Evolutionary conservation across 2,329 filamentous ascomycete species (phyloP), one percentile per base, ranked within the genome.

Genomic region (Venturia asperata): DNA sequence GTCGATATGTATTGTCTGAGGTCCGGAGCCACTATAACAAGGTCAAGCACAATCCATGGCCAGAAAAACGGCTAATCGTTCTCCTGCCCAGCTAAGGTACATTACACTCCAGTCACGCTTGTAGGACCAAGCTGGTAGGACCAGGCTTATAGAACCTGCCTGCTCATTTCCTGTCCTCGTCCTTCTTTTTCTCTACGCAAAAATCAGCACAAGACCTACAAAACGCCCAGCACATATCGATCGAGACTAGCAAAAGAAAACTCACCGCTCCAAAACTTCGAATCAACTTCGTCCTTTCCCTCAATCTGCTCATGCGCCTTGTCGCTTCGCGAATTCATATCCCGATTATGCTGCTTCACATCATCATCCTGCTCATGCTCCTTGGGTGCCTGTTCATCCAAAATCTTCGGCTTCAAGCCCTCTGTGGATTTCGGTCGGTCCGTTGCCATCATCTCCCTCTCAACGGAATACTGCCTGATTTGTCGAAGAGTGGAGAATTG

Each of bases 281-380:
- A 71, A 19, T 70, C 65, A 21, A 78, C 77, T 68, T 79, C 77
- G 42, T 79, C 76, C 67, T 77, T 76, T 19, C 70, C 71, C 7
- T 78, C 74, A 62, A 74, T 71, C 72, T 74, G 73, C 67, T 76
- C 74, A 68, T 74, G 68, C 66, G 77, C 71, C 73, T 71, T 75
- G 68, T 80, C 77, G 70, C 74, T 72, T 69, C 77, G 72, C 62
- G 74, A 66, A 37, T 76, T 75, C 73, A 80, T 74, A 68, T 80
- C 77, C 68, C 72, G 64, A 67, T 80, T 80, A 69, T 80, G 78
- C 70, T 76, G 63, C 73, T 72, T 74, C 27, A 80, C 77, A 41
- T 74, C 73, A 63, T 71, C 68, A 1, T 68, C 62, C 66, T 74
- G 68, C 15, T 75, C 69, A 37, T 69, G 69, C 55, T 72, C 69